These are phyloP conservation scores for Litsea cubeba DNA, from an alignment of 164 flowering plant species.

Conservation along the genomic window DNA sequence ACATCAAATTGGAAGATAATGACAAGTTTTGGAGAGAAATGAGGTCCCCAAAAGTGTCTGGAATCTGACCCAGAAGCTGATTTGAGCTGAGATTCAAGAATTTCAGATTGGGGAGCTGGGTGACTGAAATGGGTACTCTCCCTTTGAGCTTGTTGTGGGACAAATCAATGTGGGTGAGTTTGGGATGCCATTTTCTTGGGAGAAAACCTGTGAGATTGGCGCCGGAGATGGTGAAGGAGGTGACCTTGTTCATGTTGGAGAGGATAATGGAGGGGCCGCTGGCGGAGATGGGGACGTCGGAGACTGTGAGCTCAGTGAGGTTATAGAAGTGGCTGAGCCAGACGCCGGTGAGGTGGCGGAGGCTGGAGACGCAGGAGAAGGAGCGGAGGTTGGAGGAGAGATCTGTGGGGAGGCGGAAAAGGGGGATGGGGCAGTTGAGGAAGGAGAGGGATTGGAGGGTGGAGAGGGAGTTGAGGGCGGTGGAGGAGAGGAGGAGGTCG, in stretches of 20 bases:
- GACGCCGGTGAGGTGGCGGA: conserved; percentile 61
- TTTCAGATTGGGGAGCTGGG: conserved; percentile 7
- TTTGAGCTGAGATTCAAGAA: conserved; percentile 65
- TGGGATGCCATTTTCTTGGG: conserved; percentile 51
- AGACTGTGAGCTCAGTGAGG: conserved; percentile 63
- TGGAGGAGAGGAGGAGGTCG: conserved; percentile 55
- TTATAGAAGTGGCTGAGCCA: conserved; percentile 58
- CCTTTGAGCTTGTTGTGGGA: conserved; percentile 66
- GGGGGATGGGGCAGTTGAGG: conserved; percentile 60
- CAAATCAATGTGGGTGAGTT: conserved; percentile 61
- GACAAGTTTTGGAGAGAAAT: conserved; percentile 54
- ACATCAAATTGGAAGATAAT: conserved; percentile 55
- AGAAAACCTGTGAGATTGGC: conserved; percentile 66
- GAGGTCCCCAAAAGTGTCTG: conserved; percentile 61
- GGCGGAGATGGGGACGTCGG: conserved; percentile 41
- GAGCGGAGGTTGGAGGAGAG: conserved; percentile 56
- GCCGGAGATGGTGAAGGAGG: conserved; percentile 48
- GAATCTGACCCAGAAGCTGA: conserved; percentile 55
- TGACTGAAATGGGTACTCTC: conserved; percentile 22
- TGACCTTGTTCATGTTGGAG: conserved; percentile 41
- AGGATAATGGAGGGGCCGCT: conserved; percentile 61
- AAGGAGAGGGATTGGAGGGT: conserved; percentile 55
- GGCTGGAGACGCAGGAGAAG: conserved; percentile 58
- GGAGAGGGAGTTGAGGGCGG: conserved; percentile 70
- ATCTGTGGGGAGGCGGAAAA: conserved; percentile 52